Base-by-base conservation (phyloP, 495 filamentous ascomycete genomes). In the Thermothielavioides terrestris region DNA sequence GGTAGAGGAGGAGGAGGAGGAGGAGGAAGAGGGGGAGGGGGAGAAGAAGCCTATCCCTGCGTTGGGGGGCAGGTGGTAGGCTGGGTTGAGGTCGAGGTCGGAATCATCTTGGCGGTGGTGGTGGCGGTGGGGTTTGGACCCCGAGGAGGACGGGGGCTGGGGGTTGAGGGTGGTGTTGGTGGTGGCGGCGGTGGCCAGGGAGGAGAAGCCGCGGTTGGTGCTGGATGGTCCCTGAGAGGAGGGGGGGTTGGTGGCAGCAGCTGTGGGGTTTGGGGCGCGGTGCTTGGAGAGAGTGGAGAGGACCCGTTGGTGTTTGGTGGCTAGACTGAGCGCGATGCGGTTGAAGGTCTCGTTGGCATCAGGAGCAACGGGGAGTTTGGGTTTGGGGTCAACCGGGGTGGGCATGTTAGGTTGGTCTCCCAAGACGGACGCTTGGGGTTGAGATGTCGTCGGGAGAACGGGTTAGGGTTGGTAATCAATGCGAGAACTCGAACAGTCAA, bases 341-440 rank as follows among this genome's bases (percentile, higher is more conserved):
- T 71, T 70, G 61, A 68, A 59, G 45, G 59, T 51, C 22, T 62
- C 50, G 28, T 63, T 49, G 49, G 62, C 54, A 53, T 67, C 56
- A 8, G 65, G 58, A 39, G 63, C 60, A n/a, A 55, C 48, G 38
- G 60, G 58, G 34, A 42, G 52, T 20, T 42, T 37, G 18, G 34
- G 18, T 37, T 46, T 49, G 7, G 27, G 46, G 25, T 28, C 21
- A 17, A 43, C 39, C 1, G 28, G 14, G 41, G 36, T 6, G 17
- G 46, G 27, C 46, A 48, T 48, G 38, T 11, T 49, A 27, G 10
- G 27, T n/a, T n/a, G n/a, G n/a, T n/a, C n/a, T n/a, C n/a, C n/a
- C n/a, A n/a, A n/a, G n/a, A n/a, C n/a, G n/a, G n/a, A n/a, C n/a
- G n/a, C 1, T 17, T 31, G 17, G 15, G 11, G 32, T 6, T 15